Base-by-base conservation (phyloP, 495 filamentous ascomycete genomes). In the Elaphomyces granulatus region DNA sequence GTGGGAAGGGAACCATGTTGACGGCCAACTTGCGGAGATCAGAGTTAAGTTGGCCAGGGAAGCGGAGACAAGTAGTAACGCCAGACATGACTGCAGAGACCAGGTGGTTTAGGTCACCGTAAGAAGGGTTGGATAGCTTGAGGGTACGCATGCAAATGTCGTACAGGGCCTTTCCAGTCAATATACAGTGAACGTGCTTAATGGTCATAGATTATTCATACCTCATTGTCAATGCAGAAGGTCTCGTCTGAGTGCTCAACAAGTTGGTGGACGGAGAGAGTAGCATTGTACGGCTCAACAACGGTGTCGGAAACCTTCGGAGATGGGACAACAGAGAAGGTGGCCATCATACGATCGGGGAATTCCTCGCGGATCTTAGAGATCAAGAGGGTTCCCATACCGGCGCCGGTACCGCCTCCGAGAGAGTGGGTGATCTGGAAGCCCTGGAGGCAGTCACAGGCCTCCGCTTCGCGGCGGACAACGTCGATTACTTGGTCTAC, bases 301-400 rank as follows among this genome's bases (percentile, higher is more conserved):
- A 99, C 90, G 63, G 90, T 99, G 60, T 99, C 90, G 46, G 92
- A 96, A 51, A 99, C 90, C 80, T 96, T 99, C 58, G 90, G 90
- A n/a, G 90, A 96, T 47, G 90, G 90, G 37, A 99, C 79, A 55
- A 99, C 90, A 58, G 90, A 99, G 81, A 95, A 99, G 48, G 90
- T 99, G 50, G 90, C 90, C 90, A 99, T 99, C 90, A 99, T 99
- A 56, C 90, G 87, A 72, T 99, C 90, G 56, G 90, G 90, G 75
- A 99, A 99, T 71, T 99, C 90, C 74, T 99, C 90, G 64, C 90
- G 90, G 63, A 99, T 96, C 83, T 99, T 99, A 70, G 87, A 95
- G 77, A 99, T 96, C 63, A 99, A 66, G 56, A 99, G 77, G 35
- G 90, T 99, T 72, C 90, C 90, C 90, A 99, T 99, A 82, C 90